phyloP scores from a whole-genome alignment of 1,284 basidiomycete species.

The Ceratobasidium sp. region DNA sequence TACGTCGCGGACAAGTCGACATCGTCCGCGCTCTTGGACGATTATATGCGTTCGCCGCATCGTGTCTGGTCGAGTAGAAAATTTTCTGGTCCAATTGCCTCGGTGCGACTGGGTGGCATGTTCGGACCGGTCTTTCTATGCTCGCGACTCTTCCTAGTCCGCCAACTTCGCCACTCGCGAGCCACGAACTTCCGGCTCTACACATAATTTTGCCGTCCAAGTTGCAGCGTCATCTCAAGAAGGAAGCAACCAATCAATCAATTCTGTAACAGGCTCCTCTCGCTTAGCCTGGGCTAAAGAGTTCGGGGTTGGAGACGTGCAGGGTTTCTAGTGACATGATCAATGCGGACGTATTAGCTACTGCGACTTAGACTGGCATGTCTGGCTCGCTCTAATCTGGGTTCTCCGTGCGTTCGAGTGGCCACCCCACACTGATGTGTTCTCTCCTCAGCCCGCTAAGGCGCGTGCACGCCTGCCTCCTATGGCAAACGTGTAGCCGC shows the following conservation, averaged over 20 bases:
- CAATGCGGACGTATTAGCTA: too few species aligned
- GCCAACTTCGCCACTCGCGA: conserved; percentile 6
- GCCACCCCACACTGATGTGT: neutral
- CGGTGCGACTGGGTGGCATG: neutral
- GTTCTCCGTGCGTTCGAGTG: neutral
- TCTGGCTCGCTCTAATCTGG: conserved; percentile 20
- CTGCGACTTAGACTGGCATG: conserved; percentile 3
- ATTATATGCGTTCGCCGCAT: conserved; percentile 8
- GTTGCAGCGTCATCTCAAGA: conserved; percentile 23
- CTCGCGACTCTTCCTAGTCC: conserved; percentile 16
- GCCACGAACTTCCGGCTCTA: conserved; percentile 20
- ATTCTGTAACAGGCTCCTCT: neutral
- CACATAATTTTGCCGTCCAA: conserved; percentile 23
- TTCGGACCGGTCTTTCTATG: neutral
- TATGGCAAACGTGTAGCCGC: neutral
- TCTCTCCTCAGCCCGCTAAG: neutral
- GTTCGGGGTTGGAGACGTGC: conserved; percentile 1
- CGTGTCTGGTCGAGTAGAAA: conserved; percentile 16
- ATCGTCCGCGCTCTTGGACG: conserved; percentile 14
- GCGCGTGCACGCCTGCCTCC: conserved; percentile 18
- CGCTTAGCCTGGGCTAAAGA: conserved; percentile 6
- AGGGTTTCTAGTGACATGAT: conserved; percentile 20
- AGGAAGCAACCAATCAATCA: neutral
- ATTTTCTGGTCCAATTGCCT: conserved; percentile 22
- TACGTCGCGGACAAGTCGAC: conserved; percentile 36